Conservation (phyloP, 352 stramenopile species). For the Phytophthora lateralis region DNA sequence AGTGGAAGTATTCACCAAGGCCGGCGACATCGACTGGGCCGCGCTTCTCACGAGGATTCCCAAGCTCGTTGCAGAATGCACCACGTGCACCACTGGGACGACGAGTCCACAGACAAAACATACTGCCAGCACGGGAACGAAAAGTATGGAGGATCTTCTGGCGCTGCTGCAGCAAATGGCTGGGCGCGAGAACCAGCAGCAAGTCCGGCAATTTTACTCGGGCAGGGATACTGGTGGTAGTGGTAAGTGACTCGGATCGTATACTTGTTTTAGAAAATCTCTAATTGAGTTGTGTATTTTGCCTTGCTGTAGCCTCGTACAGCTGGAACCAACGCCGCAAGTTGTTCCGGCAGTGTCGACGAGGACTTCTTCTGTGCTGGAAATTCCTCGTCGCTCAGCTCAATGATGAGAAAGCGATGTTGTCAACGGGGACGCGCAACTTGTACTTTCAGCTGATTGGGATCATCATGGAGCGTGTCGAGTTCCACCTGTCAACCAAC, state of each 20-base stretch:
- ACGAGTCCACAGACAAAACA: slow-evolving; percentile 11
- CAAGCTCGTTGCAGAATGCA: slow-evolving; percentile 51
- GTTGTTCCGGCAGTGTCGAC: slow-evolving; percentile 64
- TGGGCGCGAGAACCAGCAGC: slow-evolving; percentile 53
- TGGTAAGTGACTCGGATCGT: slow-evolving; percentile 1
- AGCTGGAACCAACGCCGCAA: slow-evolving; percentile 34
- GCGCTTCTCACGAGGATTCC: slow-evolving; percentile 43
- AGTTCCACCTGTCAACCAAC: slow-evolving; percentile 56
- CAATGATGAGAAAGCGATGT: slow-evolving; percentile 45
- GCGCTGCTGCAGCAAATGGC: slow-evolving; percentile 67
- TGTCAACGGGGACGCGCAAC: slow-evolving; percentile 45
- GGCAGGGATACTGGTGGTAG: slow-evolving; percentile 27
- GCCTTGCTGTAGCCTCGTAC: slow-evolving; percentile 5
- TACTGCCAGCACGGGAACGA: slow-evolving; percentile 4
- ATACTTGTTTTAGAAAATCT: not conserved
- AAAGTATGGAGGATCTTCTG: slow-evolving; percentile 39
- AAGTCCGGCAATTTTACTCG: slow-evolving; percentile 63
- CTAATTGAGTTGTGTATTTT: slow-evolving; percentile 6
- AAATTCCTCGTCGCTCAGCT: slow-evolving; percentile 69
- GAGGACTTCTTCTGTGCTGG: slow-evolving; percentile 67
- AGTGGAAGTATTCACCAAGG: slow-evolving; percentile 22
- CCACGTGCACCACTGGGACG: slow-evolving; percentile 23
- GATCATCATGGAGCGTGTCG: slow-evolving; percentile 66
- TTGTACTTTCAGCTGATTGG: slow-evolving; percentile 70
- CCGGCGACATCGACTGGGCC: slow-evolving; percentile 40